Base-by-base conservation (phyloP, 108 stramenopile species). In the Nitzschia sp. region DNA sequence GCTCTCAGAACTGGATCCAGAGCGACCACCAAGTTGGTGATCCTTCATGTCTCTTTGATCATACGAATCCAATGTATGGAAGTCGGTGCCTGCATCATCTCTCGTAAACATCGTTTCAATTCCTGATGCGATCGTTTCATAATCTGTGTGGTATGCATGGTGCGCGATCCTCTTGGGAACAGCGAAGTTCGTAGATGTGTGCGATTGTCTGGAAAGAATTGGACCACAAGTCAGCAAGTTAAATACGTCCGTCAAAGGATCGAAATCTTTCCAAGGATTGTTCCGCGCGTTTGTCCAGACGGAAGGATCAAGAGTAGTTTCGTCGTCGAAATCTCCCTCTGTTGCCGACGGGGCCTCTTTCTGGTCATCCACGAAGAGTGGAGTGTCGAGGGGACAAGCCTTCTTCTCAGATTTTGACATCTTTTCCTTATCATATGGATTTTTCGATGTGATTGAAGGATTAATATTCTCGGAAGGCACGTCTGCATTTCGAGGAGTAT, bases 171-270 rank as follows among this genome's bases (percentile, higher is more conserved):
- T 16, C 19, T 21, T 50, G 8, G 48, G 48, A 21, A 50, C 48
- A 16, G 8, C 48, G n/a, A n/a, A n/a, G n/a, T n/a, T n/a, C n/a
- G n/a, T n/a, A n/a, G n/a, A n/a, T n/a, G n/a, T n/a, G n/a, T n/a
- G n/a, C n/a, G n/a, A n/a, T n/a, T n/a, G n/a, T n/a, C n/a, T n/a
- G n/a, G 32, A 45, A 22, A 16, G 22, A 45, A 41, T 13, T 1
- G 60, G 60, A 26, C 41, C 25, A 25, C 60, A 61, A 5, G 60
- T 44, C 41, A 61, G 25, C 60, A 61, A 22, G 41, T 61, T 61
- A 31, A 56, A 25, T 6, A 29, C 30, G 6, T 4, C 30, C 27
- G 30, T 25, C 27, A 56, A 17, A 2, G 55, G 55, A 29, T 56
- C 55, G 30, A 56, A 56, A 30, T 56, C 55, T 17, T 56, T 56